Conservation (phyloP, 225 moss, liverwort and hornwort genomes). For the Marchantia polymorpha region DNA sequence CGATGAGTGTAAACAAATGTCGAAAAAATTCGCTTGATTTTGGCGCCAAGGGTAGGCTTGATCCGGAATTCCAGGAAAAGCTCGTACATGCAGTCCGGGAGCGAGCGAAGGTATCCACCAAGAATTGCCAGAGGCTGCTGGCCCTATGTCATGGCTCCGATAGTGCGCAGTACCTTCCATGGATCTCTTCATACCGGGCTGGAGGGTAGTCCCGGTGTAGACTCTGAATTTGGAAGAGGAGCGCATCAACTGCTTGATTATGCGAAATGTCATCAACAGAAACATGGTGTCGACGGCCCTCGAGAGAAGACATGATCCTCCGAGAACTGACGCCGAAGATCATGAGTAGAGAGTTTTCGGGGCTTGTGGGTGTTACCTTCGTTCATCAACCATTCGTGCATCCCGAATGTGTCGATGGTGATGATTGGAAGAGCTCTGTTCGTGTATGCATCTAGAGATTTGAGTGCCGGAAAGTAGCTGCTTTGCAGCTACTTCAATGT, state of each 20-base stretch:
- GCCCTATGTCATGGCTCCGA: slow-evolving; percentile 54
- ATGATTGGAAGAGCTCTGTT: slow-evolving; percentile 74
- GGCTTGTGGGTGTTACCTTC: slow-evolving; percentile 86
- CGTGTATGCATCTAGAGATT: slow-evolving; percentile 73
- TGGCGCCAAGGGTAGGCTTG: slow-evolving; percentile 26
- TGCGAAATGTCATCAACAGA: slow-evolving; percentile 65
- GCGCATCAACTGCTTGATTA: slow-evolving; percentile 49
- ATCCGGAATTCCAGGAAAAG: slow-evolving; percentile 18
- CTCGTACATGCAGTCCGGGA: slow-evolving; percentile 43
- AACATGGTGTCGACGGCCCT: slow-evolving; percentile 38
- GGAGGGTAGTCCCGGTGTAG: slow-evolving; percentile 23
- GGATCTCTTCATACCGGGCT: slow-evolving; percentile 44
- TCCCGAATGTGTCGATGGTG: slow-evolving; percentile 70
- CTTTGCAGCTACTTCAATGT: slow-evolving; percentile 75
- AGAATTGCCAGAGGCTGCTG: slow-evolving; percentile 49
- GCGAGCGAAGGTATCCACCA: slow-evolving; percentile 43
- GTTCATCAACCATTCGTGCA: slow-evolving; percentile 88
- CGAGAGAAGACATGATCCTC: slow-evolving; percentile 9
- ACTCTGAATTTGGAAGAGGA: slow-evolving; percentile 47
- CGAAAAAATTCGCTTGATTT: slow-evolving; percentile 4
- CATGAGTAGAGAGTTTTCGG: slow-evolving; percentile 30
- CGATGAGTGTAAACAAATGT: slow-evolving; percentile 29
- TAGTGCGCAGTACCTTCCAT: slow-evolving; percentile 40
- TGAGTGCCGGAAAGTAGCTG: slow-evolving; percentile 72
- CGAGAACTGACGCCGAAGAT: background rate